Base-by-base conservation (phyloP, 306 rosid species). In the Ceratonia siliqua region DNA sequence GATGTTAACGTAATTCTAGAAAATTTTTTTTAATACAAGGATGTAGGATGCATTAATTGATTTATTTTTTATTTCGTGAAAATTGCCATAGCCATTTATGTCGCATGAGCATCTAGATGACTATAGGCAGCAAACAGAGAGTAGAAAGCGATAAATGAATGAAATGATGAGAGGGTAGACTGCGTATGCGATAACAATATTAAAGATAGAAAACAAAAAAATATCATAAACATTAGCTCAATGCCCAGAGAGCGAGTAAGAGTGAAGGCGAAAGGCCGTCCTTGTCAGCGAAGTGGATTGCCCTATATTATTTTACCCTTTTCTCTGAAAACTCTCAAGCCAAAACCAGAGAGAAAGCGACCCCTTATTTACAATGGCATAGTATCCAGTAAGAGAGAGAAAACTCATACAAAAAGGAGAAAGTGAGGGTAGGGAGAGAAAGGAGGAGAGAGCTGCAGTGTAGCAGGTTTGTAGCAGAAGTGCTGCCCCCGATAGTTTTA, bases 381-480 rank as follows among this genome's bases (percentile, higher is more conserved):
- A 20, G 49, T 42, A 58, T 41, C 32, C 39, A 64, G 28, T 68
- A 63, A 74, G 77, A 75, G 75, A 63, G 53, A 81, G 41, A 71
- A 67, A 35, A 15, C 36, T 53, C 70, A 42, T 62, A 75, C 36
- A 30, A 75, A 66, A 68, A 71, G 58, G 45, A 77, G 62, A 79
- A 62, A 78, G 81, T 66, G 8, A 62, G 56, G 52, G 18, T 70
- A 77, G 42, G 20, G 79, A 82, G 77, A 73, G 58, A 75, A 62
- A 59, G 59, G 39, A 12, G 25, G 12, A n/a, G 38, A 57, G 63
- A 70, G 73, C 56, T 62, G 84, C 41, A 79, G 79, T 65, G 82
- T 84, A 89, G 98, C 98, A 92, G 96, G 94, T 81, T 87, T 50
- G 30, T 73, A 42, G 87, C 94, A 89, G 90, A 86, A 83, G 61